A percentile compares a stretch with the other conserved stretches of the same genome.
These are phyloP conservation scores for Fusarium poae DNA, from an alignment of 2,329 filamentous ascomycete genomes.

Conservation along the genomic window DNA sequence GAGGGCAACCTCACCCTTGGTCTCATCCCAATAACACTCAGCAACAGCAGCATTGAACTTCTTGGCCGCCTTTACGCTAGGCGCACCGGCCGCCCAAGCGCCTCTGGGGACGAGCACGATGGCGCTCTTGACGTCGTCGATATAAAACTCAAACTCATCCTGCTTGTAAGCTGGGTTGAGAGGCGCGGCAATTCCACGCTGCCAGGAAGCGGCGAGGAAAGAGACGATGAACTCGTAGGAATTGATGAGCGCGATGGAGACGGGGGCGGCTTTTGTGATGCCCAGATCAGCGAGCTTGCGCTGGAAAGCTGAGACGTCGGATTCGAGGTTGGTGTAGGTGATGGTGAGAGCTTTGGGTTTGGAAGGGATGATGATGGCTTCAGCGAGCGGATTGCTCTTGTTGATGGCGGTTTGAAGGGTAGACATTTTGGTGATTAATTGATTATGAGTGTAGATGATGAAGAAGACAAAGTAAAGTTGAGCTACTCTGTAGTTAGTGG, in stretches of 20 bases:
- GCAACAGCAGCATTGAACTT: constrained; percentile 88
- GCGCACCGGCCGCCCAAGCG: constrained; percentile 73
- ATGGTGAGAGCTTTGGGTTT: constrained; percentile 72
- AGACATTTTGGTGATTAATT: constrained; percentile 6
- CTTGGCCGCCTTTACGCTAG: constrained; percentile 80
- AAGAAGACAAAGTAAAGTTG: constrained; percentile 6
- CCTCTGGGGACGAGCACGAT: constrained; percentile 82
- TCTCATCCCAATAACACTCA: constrained; percentile 83
- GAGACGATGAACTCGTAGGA: constrained; percentile 90
- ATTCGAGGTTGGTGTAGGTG: constrained; percentile 75
- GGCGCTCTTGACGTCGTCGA: constrained; percentile 85
- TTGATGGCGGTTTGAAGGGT: constrained; percentile 66
- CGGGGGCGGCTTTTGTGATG: constrained; percentile 75
- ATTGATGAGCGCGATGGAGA: constrained; percentile 87
- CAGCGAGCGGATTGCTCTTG: constrained; percentile 57
- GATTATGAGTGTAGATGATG: constrained; percentile 12
- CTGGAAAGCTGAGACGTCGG: constrained; percentile 79
- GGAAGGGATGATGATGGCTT: constrained; percentile 80
- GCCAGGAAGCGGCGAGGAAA: constrained; percentile 88
- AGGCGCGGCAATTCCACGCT: constrained; percentile 86
- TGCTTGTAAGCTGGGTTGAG: constrained; percentile 91
- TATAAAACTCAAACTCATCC: constrained; percentile 92
- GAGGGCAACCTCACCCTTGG: constrained; percentile 74
- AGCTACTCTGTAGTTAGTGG: too few species aligned
- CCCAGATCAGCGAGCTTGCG: constrained; percentile 81